phyloP scores from a whole-genome alignment of 2,329 filamentous ascomycete genomes.

The Zasmidium cellare region DNA sequence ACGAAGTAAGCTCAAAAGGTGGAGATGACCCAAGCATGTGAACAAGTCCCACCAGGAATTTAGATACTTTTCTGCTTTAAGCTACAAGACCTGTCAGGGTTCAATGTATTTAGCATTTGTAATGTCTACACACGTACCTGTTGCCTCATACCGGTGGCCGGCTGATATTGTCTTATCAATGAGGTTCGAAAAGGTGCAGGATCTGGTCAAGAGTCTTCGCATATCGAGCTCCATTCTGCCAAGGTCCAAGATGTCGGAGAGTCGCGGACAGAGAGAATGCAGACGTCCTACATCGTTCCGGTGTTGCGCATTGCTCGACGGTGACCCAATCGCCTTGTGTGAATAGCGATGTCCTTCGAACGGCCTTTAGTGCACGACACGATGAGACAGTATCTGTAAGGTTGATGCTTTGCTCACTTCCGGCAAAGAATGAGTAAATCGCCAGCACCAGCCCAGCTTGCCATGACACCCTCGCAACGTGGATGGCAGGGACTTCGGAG shows the following conservation, averaged over 20 bases:
- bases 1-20: too few relatives aligned
- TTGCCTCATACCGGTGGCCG: too few relatives aligned
- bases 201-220: constrained; percentile 7
- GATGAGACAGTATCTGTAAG: neutral
- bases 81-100: too few relatives aligned
- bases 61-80: too few relatives aligned
- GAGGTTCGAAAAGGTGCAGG: neutral
- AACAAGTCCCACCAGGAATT: too few relatives aligned
- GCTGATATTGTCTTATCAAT: neutral
- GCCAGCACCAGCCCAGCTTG: constrained; percentile 6
- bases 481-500: constrained; percentile 1
- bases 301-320: neutral
- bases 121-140: too few relatives aligned
- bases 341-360: neutral
- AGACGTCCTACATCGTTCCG: neutral
- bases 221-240: constrained; percentile 1
- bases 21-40: too few relatives aligned
- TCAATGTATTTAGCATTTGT: too few relatives aligned
- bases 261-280: neutral
- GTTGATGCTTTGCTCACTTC: neutral
- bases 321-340: neutral
- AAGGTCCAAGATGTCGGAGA: constrained; percentile 4
- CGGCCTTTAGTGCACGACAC: neutral
- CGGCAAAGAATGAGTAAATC: neutral
- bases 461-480: constrained; percentile 3